Conservation (phyloP, 805 yeast species). For the Ogataea sp. region DNA sequence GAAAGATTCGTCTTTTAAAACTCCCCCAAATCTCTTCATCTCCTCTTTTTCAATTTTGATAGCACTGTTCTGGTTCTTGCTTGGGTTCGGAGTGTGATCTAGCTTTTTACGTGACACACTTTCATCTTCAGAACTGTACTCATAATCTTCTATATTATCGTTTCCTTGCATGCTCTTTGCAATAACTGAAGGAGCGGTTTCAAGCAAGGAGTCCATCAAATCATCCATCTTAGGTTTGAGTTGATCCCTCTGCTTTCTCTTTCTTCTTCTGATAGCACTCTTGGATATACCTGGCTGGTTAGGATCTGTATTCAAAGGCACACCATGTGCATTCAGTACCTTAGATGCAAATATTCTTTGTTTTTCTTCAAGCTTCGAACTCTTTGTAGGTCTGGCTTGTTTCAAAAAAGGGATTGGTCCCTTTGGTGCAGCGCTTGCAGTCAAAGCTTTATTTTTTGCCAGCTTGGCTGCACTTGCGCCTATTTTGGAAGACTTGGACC, state of each 20-base stretch:
- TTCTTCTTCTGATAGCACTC: conserved; percentile 55
- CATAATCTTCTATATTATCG: conserved; percentile 3
- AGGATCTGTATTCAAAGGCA: conserved; percentile 25
- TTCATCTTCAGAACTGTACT: conserved; percentile 11
- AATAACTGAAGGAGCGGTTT: no score
- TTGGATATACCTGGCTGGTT: conserved; percentile 46
- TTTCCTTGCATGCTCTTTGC: no score
- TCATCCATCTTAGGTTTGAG: conserved; percentile 64
- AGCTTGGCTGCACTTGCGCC: conserved; percentile 1
- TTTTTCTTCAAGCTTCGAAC: conserved; percentile 39
- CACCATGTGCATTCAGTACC: conserved; percentile 30
- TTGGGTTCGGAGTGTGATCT: conserved; percentile 28
- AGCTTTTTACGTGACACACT: conserved; percentile 26
- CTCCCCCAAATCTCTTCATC: conserved; percentile 46
- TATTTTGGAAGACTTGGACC: conserved; percentile 31
- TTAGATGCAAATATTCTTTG: conserved; percentile 1
- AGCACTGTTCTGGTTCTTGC: conserved; percentile 31
- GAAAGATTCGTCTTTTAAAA: conserved; percentile 47
- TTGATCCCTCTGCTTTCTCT: conserved; percentile 53
- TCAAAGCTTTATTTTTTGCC: conserved; percentile 2
- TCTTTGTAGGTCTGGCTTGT: conserved; percentile 43
- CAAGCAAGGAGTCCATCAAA: conserved; percentile 33
- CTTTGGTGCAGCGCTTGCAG: conserved; percentile 18
- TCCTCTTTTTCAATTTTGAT: conserved; percentile 51
- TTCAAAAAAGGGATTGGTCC: conserved; percentile 37